A percentile compares a stretch with the other conserved stretches of the same genome.
Evolutionary conservation across 305 asterid species (phyloP).

Genomic region (Coffea humblotiana): DNA sequence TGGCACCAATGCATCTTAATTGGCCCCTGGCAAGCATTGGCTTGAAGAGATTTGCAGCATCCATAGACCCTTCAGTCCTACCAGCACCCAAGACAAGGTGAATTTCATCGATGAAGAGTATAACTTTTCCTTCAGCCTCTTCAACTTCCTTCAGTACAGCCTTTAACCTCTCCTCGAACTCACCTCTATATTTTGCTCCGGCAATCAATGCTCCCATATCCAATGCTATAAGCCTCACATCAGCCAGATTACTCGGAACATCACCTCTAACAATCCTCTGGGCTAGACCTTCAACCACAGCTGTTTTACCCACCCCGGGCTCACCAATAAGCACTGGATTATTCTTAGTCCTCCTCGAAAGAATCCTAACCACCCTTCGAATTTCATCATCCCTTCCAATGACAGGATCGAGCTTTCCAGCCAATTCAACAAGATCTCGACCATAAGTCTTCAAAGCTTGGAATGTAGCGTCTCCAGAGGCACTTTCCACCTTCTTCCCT

Average conservation of each 20-base stretch:
- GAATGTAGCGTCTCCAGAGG: slow-evolving; percentile 69
- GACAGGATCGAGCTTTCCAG: slow-evolving; percentile 88
- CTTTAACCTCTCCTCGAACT: slow-evolving; percentile 29
- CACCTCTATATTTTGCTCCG: slow-evolving; percentile 31
- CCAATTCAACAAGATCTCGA: slow-evolving; percentile 75
- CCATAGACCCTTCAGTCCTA: slow-evolving; percentile 88
- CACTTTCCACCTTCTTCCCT: slow-evolving; percentile 80
- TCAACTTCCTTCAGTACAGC: slow-evolving; percentile 35
- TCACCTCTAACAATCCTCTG: slow-evolving; percentile 90
- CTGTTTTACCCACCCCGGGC: slow-evolving; percentile 91
- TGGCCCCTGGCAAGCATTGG: slow-evolving; percentile 96
- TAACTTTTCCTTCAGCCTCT: slow-evolving; percentile 26
- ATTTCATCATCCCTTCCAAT: slow-evolving; percentile 89
- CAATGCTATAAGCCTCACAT: slow-evolving; percentile 49
- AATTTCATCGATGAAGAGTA: slow-evolving; percentile 31
- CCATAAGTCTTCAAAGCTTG: slow-evolving; percentile 87
- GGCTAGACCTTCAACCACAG: slow-evolving; percentile 82
- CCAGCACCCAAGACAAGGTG: slow-evolving; percentile 80
- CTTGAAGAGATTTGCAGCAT: slow-evolving; percentile 81
- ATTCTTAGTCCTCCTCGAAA: slow-evolving; percentile 83
- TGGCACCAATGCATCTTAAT: slow-evolving; percentile 72
- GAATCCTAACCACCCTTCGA: slow-evolving; percentile 68
- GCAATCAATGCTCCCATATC: slow-evolving; percentile 34
- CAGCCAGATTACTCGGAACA: slow-evolving; percentile 46
- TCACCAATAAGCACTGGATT: slow-evolving; percentile 89